A percentile compares a stretch with the other conserved stretches of the same genome.
Conservation (phyloP, 2,329 filamentous ascomycete genomes). For the Colletotrichum orchidophilum region DNA sequence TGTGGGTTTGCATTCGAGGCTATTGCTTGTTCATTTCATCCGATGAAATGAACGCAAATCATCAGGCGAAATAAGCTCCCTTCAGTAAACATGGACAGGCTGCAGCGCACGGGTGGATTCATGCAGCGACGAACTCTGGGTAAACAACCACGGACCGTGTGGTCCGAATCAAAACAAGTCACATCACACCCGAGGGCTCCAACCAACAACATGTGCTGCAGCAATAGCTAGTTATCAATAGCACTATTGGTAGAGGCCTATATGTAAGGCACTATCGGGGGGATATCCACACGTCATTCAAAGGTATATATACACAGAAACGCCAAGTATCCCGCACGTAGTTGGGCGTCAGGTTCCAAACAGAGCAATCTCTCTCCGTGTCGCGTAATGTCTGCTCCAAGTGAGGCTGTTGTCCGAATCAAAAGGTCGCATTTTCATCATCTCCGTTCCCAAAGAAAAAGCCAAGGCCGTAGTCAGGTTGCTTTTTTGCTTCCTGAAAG, state of each 20-base stretch:
- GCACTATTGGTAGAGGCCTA: slow-evolving; percentile 4
- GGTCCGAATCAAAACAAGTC: not conserved
- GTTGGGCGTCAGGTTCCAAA: not conserved
- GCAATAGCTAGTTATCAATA: slow-evolving; percentile 1
- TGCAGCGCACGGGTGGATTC: slow-evolving; percentile 12
- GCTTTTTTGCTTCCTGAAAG: slow-evolving; percentile 17
- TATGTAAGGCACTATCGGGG: not conserved
- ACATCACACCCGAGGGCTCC: not conserved
- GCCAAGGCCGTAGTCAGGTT: slow-evolving; percentile 12
- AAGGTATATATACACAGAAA: slow-evolving; percentile 34
- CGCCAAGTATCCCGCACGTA: slow-evolving; percentile 18
- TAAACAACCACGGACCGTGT: not conserved
- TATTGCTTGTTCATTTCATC: not conserved
- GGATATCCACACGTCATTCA: slow-evolving; percentile 31
- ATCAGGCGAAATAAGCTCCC: not conserved
- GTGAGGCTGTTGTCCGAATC: not conserved
- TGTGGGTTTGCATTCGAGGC: not conserved
- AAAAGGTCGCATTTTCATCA: slow-evolving; percentile 13
- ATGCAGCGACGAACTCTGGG: not conserved
- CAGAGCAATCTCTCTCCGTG: not conserved
- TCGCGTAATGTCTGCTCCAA: not conserved
- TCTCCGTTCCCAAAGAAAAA: not conserved
- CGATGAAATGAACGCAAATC: not conserved
- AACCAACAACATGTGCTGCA: not conserved
- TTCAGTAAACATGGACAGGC: not conserved